A percentile compares a stretch with the other conserved stretches of the same genome.
Evolutionary conservation across 176 grass and related monocot species (phyloP).

Genomic region (Lolium perenne): DNA sequence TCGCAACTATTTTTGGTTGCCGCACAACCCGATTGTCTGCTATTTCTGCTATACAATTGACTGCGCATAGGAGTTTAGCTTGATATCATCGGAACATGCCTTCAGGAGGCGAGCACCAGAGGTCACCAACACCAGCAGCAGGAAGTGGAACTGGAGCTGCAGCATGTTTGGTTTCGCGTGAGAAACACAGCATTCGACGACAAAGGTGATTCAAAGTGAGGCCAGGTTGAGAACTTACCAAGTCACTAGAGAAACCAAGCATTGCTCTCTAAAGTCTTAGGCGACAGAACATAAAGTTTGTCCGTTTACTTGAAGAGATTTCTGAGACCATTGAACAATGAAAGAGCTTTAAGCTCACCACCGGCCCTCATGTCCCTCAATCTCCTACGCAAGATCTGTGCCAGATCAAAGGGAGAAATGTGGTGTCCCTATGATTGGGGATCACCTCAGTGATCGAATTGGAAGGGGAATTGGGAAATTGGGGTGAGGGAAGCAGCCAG

Average conservation of each 20-base stretch:
- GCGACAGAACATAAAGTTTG: neutral
- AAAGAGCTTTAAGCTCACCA: conserved; percentile 86
- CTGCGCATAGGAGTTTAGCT: neutral
- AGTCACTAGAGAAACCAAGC: neutral
- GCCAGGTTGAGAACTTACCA: conserved; percentile 15
- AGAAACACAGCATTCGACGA: neutral
- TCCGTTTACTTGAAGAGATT: conserved; percentile 76
- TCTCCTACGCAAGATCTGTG: conserved; percentile 83
- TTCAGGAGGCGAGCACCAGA: neutral
- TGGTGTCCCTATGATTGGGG: no score
- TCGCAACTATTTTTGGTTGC: no score
- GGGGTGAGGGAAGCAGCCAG: no score
- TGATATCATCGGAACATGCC: neutral
- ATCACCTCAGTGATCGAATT: no score
- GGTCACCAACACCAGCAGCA: no score
- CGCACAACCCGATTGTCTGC: no score
- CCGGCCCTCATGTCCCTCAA: conserved; percentile 85
- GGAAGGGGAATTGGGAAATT: no score
- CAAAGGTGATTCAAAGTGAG: neutral
- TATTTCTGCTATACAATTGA: conserved; percentile 3
- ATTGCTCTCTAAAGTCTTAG: neutral
- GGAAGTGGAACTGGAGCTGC: conserved; percentile 20
- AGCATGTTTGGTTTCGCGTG: neutral
- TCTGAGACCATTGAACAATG: conserved; percentile 76
- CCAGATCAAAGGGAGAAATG: neutral